phyloP scores from a whole-genome alignment of 495 filamentous ascomycete species.

The Xylaria venustula region DNA sequence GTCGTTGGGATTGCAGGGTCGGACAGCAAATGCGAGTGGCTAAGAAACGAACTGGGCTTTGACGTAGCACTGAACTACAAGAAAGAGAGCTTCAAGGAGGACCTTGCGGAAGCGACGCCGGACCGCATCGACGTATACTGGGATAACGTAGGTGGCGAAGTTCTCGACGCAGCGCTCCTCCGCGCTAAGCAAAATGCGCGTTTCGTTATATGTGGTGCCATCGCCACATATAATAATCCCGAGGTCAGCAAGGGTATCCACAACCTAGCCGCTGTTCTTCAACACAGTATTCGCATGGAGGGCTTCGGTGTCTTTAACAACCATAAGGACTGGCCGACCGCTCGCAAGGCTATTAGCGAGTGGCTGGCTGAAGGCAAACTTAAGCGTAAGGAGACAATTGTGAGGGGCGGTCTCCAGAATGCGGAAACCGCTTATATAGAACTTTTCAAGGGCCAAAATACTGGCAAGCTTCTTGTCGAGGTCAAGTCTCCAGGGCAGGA shows the following conservation, averaged over 20 bases:
- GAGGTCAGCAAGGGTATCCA: slow-evolving; percentile 27
- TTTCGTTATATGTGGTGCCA: slow-evolving; percentile 61
- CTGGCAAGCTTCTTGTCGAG: slow-evolving; percentile 39
- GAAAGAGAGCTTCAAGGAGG: slow-evolving; percentile 55
- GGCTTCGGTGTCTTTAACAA: slow-evolving; percentile 65
- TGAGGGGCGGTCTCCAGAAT: slow-evolving; percentile 53
- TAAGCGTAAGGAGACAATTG: slow-evolving; percentile 53
- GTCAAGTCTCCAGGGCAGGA: slow-evolving; percentile 17
- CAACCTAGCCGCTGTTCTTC: slow-evolving; percentile 34
- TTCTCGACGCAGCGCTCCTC: slow-evolving; percentile 65
- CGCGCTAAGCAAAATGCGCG: slow-evolving; percentile 55
- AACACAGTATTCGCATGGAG: slow-evolving; percentile 46
- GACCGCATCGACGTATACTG: slow-evolving; percentile 81
- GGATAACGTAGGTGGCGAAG: slow-evolving; percentile 81
- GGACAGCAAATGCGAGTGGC: slow-evolving; percentile 63
- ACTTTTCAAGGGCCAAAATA: slow-evolving; percentile 57
- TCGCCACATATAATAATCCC: slow-evolving; percentile 42
- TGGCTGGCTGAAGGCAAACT: slow-evolving; percentile 58
- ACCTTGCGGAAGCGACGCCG: slow-evolving; percentile 63
- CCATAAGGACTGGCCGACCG: slow-evolving; percentile 34
- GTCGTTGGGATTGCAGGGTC: slow-evolving; percentile 62
- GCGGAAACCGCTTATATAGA: slow-evolving; percentile 50
- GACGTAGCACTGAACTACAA: slow-evolving; percentile 62
- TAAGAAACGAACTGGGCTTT: slow-evolving; percentile 57
- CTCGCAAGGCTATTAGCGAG: slow-evolving; percentile 46